phyloP scores from a whole-genome alignment of 176 grass and related monocot genomes.

The Musa itinerans region DNA sequence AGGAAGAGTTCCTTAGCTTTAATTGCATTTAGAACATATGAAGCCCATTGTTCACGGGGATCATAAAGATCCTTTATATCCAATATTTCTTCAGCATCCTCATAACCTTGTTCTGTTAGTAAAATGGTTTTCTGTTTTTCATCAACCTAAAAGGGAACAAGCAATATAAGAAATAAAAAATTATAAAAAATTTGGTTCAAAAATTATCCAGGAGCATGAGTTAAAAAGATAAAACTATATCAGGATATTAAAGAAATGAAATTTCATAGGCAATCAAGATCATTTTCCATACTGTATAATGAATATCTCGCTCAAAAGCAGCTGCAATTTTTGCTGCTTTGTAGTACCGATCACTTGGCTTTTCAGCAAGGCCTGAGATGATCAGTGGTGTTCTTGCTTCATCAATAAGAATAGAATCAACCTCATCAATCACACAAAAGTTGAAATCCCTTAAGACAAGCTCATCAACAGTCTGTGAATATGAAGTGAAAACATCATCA shows the following conservation, averaged over 20 bases:
- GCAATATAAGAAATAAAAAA: neutral
- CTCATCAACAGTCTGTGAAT: conserved; percentile 83
- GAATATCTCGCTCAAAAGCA: conserved; percentile 84
- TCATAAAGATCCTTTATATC: conserved; percentile 98
- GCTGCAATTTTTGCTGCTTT: conserved; percentile 95
- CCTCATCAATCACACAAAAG: conserved; percentile 99
- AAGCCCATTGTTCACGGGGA: conserved; percentile 97
- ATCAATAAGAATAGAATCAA: conserved; percentile 99
- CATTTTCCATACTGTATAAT: conserved; percentile 68
- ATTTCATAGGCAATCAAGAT: neutral
- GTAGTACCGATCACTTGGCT: conserved; percentile 85
- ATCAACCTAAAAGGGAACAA: conserved; percentile 69
- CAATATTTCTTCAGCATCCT: conserved; percentile 88
- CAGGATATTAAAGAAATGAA: neutral
- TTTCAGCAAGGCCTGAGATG: conserved; percentile 88
- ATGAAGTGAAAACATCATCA: conserved; percentile 8
- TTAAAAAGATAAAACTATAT: neutral
- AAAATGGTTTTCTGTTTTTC: conserved; percentile 96
- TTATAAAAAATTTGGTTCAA: conserved; percentile 1
- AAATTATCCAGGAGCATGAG: neutral
- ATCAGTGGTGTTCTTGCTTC: conserved; percentile 98
- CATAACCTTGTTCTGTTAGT: conserved; percentile 90
- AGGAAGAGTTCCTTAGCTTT: conserved; percentile 99
- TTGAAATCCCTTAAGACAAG: conserved; percentile 97
- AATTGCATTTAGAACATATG: conserved; percentile 91